A percentile compares a stretch with the other conserved stretches of the same genome.
Conservation (phyloP, 2,329 filamentous ascomycete genomes). For the Penicillium glabrum region DNA sequence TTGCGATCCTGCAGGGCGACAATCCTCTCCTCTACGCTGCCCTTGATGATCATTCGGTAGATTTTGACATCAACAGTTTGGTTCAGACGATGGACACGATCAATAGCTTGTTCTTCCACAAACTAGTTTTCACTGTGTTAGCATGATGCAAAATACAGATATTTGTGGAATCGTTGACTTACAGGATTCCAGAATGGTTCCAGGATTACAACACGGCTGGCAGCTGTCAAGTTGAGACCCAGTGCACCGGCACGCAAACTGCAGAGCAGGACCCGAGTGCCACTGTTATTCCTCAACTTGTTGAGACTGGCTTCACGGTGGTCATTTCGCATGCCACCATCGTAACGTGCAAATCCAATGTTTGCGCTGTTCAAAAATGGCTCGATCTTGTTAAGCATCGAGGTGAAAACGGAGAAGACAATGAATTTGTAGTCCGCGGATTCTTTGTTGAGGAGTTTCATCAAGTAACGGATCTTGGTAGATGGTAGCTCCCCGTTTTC, state of each 20-base stretch:
- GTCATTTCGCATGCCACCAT: conserved; percentile 93
- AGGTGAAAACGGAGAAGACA: conserved; percentile 97
- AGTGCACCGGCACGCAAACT: conserved; percentile 91
- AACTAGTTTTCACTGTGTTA: conserved; percentile 57
- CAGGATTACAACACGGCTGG: conserved; percentile 87
- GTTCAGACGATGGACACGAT: conserved; percentile 96
- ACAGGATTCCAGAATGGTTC: conserved; percentile 99
- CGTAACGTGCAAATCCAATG: conserved; percentile 83
- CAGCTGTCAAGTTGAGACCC: conserved; percentile 91
- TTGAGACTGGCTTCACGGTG: conserved; percentile 82
- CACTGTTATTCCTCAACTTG: conserved; percentile 70
- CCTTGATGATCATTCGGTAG: conserved; percentile 85
- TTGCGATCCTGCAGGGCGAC: conserved; percentile 94
- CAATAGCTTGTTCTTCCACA: conserved; percentile 97
- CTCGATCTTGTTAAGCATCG: conserved; percentile 94
- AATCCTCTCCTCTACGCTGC: conserved; percentile 90
- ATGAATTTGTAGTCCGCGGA: conserved; percentile 88
- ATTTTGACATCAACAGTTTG: conserved; percentile 93
- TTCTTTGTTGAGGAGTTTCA: conserved; percentile 78
- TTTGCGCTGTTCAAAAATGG: conserved; percentile 77
- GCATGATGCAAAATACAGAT: conserved; percentile 15
- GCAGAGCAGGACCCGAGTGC: conserved; percentile 82
- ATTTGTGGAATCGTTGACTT: conserved; percentile 34
- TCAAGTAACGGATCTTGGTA: conserved; percentile 86
- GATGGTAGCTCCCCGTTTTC: conserved; percentile 58